phyloP scores from a whole-genome alignment of 768 basidiomycete genomes.

The Boletus sp. region DNA sequence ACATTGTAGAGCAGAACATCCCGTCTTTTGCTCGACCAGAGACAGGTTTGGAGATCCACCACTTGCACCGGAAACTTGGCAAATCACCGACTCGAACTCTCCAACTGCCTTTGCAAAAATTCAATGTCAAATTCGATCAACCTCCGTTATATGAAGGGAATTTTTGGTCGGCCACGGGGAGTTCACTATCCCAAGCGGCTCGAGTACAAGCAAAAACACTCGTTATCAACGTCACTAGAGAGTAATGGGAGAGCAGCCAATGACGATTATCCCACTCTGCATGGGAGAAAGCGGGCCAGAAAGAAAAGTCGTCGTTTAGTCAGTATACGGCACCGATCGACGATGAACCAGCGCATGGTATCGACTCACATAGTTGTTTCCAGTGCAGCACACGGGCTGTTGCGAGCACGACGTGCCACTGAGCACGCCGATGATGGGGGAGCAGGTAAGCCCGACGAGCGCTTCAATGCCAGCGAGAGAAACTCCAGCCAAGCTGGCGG shows the following conservation, averaged over 20 bases:
- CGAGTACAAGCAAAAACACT: too few species aligned
- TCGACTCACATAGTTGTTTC: neutral
- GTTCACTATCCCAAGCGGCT: too few species aligned
- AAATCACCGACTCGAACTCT: too few species aligned
- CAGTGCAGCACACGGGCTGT: slow-evolving; percentile 2
- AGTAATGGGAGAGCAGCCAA: neutral
- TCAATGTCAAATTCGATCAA: too few species aligned
- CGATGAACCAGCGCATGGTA: neutral
- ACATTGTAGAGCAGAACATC: too few species aligned
- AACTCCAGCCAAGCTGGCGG: neutral
- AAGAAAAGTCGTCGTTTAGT: neutral
- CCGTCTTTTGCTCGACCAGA: too few species aligned
- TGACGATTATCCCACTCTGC: neutral
- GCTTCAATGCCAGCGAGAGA: neutral
- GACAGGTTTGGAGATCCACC: too few species aligned
- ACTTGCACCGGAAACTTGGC: too few species aligned
- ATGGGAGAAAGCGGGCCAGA: neutral
- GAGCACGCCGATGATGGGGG: neutral
- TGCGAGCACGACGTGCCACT: neutral
- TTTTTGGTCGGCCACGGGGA: too few species aligned
- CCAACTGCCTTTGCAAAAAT: too few species aligned
- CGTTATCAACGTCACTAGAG: neutral
- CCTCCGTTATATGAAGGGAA: too few species aligned
- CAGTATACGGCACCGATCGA: neutral
- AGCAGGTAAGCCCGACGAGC: neutral